Evolutionary conservation across 2,329 filamentous ascomycete genomes (phyloP).

Genomic region (Ilyonectria destructans): DNA sequence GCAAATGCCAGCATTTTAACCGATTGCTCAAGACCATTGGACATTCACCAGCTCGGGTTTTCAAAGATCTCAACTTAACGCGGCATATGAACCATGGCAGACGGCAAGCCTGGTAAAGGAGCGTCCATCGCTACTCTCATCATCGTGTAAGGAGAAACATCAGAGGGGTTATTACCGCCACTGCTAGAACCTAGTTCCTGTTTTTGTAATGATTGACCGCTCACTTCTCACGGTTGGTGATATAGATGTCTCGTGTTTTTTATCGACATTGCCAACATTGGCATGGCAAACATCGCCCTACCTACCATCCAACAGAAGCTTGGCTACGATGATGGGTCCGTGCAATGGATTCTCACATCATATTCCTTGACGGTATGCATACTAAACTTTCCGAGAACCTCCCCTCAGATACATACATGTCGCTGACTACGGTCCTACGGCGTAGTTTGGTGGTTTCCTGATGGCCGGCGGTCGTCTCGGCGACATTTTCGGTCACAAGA

Average conservation of each 20-base stretch:
- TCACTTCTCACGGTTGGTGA: not conserved
- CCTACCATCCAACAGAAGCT: not conserved
- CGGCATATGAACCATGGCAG: too few species aligned
- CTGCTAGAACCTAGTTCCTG: too few species aligned
- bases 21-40: too few species aligned
- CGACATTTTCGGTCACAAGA: not conserved
- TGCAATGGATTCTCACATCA: not conserved
- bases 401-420: too few species aligned
- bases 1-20: too few species aligned
- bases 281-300: not conserved
- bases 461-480: not conserved
- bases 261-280: conserved; percentile 2
- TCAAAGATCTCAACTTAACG: too few species aligned
- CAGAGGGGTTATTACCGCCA: too few species aligned
- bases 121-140: too few species aligned
- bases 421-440: not conserved
- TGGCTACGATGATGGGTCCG: conserved; percentile 1
- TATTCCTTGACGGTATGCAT: not conserved
- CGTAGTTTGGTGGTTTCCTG: not conserved
- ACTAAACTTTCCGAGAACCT: not conserved
- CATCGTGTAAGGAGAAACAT: too few species aligned
- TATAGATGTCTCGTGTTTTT: not conserved
- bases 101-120: too few species aligned
- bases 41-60: too few species aligned
- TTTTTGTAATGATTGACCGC: not conserved